Evolutionary conservation across 306 rosid species (phyloP).

Genomic region (Astragalus glycyphyllos): DNA sequence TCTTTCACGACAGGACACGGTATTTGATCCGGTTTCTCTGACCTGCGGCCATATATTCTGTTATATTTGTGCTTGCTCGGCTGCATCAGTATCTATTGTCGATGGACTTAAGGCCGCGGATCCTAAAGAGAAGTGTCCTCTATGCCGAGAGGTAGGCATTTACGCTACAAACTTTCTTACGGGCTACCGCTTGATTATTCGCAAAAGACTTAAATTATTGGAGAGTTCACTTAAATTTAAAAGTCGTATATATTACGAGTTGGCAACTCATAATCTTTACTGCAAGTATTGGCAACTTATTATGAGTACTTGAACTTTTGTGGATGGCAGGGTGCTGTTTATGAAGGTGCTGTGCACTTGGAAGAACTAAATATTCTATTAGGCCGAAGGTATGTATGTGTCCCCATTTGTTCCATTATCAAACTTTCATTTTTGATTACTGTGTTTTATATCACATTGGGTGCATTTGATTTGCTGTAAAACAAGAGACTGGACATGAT

Average conservation of each 20-base stretch:
- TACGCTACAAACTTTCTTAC: slow-evolving; percentile 4
- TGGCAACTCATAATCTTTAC: too few species aligned
- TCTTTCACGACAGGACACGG: slow-evolving; percentile 68
- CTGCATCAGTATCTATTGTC: slow-evolving; percentile 83
- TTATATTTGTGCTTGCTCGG: slow-evolving; percentile 86
- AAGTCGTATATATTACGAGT: neutral
- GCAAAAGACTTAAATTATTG: neutral
- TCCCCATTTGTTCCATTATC: neutral
- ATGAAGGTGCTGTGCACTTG: slow-evolving; percentile 72
- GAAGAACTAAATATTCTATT: slow-evolving; percentile 79
- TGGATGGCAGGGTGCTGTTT: slow-evolving; percentile 64
- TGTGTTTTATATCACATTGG: too few species aligned
- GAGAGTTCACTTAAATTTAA: neutral
- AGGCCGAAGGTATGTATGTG: slow-evolving; percentile 61
- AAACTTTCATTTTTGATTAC: neutral
- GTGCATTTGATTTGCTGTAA: too few species aligned
- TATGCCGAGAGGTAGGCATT: slow-evolving; percentile 78
- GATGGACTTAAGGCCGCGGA: slow-evolving; percentile 69
- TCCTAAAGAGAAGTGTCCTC: slow-evolving; percentile 76
- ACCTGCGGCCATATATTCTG: slow-evolving; percentile 95
- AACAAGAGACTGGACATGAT: too few species aligned
- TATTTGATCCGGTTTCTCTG: slow-evolving; percentile 94
- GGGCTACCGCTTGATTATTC: neutral
- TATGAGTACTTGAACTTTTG: slow-evolving; percentile 14
- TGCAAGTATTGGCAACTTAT: neutral